Conservation (phyloP, 2,329 filamentous ascomycete genomes). For the Coniochaeta sp. region DNA sequence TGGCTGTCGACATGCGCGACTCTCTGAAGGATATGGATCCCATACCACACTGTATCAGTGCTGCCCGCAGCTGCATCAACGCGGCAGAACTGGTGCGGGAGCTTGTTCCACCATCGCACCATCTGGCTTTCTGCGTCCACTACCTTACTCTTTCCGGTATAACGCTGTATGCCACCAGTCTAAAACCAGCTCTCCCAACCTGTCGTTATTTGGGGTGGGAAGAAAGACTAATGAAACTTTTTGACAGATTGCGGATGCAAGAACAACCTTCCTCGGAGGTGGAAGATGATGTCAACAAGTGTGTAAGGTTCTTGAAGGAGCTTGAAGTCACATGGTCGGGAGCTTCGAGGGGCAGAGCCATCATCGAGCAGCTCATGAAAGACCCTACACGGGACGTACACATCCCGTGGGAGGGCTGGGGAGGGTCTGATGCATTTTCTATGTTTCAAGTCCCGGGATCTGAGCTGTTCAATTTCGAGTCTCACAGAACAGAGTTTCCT, state of each 20-base stretch:
- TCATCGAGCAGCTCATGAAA: slow-evolving; percentile 16
- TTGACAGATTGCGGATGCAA: slow-evolving; percentile 12
- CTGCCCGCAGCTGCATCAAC: slow-evolving; percentile 17
- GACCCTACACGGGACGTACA: too few species aligned
- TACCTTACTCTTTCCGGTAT: slow-evolving; percentile 18
- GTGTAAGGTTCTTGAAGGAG: slow-evolving; percentile 14
- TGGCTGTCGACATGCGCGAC: background rate
- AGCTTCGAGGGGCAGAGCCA: slow-evolving; percentile 13
- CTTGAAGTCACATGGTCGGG: slow-evolving; percentile 18
- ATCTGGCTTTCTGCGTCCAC: slow-evolving; percentile 18
- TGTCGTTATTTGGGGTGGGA: too few species aligned
- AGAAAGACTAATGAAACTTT: background rate
- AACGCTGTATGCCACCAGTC: slow-evolving; percentile 12
- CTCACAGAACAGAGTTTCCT: too few species aligned
- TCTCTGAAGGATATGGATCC: slow-evolving; percentile 3
- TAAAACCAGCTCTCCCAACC: background rate
- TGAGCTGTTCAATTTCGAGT: too few species aligned
- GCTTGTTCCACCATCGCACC: slow-evolving; percentile 18
- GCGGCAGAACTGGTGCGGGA: slow-evolving; percentile 17
- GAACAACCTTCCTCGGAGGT: background rate
- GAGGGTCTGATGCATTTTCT: too few species aligned
- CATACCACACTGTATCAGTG: slow-evolving; percentile 16
- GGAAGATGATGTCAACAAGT: slow-evolving; percentile 12
- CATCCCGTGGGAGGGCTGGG: too few species aligned
- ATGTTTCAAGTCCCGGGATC: too few species aligned